Percentiles rank a stretch among this genome's conserved stretches.
Conservation (phyloP, 208 protist genomes). For the Trypanosoma melophagium region DNA sequence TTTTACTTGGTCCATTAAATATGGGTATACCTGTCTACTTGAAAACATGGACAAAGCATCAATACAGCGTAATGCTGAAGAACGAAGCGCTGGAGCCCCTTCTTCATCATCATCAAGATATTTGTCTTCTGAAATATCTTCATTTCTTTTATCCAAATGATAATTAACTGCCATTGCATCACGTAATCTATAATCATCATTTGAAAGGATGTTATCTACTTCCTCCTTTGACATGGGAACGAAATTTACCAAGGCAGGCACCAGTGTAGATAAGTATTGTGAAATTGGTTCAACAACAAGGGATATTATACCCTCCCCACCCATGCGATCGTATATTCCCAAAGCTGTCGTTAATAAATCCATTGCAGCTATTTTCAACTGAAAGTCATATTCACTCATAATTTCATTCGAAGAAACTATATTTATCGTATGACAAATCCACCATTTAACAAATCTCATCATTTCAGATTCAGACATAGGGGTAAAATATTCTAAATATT, state of each 20-base stretch:
- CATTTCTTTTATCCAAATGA: conserved; percentile 37
- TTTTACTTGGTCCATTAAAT: conserved; percentile 50
- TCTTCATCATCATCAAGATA: conserved; percentile 65
- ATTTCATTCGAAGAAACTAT: conserved; percentile 38
- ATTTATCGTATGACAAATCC: conserved; percentile 51
- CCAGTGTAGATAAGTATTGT: conserved; percentile 35
- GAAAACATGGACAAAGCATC: conserved; percentile 63
- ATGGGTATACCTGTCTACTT: conserved; percentile 40
- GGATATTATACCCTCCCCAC: conserved; percentile 44
- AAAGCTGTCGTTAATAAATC: conserved; percentile 62
- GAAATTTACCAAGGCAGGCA: conserved; percentile 56
- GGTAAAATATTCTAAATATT: conserved; percentile 83
- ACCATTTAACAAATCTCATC: conserved; percentile 38
- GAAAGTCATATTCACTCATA: conserved; percentile 35
- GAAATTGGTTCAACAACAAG: conserved; percentile 49
- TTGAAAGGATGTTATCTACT: conserved; percentile 63
- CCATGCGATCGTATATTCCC: conserved; percentile 59
- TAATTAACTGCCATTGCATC: conserved; percentile 54
- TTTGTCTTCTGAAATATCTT: conserved; percentile 78
- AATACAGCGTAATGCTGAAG: conserved; percentile 74
- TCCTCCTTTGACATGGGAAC: conserved; percentile 74
- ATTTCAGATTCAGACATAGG: conserved; percentile 36
- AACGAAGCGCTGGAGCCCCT: conserved; percentile 60
- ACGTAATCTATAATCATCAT: conserved; percentile 75
- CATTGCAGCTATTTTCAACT: conserved; percentile 61